Base-by-base conservation (phyloP, 805 yeast genomes). In the Yarrowia sp. region DNA sequence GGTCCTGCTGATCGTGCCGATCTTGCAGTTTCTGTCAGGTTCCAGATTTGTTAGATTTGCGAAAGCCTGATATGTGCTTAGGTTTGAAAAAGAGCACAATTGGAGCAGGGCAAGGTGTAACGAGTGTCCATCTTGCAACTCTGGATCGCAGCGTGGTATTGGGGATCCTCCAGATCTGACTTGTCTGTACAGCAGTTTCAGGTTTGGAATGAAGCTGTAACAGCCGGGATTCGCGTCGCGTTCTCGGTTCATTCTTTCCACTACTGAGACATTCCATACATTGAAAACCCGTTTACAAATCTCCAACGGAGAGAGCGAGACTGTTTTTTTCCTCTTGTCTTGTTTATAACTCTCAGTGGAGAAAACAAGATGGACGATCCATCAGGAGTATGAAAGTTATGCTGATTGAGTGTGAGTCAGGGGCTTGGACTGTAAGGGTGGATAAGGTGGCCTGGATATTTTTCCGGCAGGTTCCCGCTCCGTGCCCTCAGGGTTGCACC, bases 1-100 rank as follows among this genome's bases (percentile, higher is more conserved):
- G 55, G 59, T 40, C 59, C 59, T 53, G 59, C 59, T 40, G 59
- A 53, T 53, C 59, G n/a, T 22, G 59, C 59, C 59, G 59, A 53
- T 53, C 59, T 53, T 53, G 59, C 59, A 53, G 59, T 53, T 53
- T 53, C 59, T 53, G 59, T 53, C 59, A 53, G 59, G 59, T 53
- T 53, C 59, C 45, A 53, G 59, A 53, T 53, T 53, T 53, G 59
- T 40, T 53, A 53, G 59, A 53, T 53, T 53, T 53, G 59, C 59
- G 59, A 53, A 53, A 53, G 59, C 59, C 59, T 53, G 59, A 40
- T 40, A 40, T 40, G 19, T 45, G 15, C 45, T 53, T 53, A 53
- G 59, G 59, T 53, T 53, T 53, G 12, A 38, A 53, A 53, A 53
- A 14, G 12, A 53, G 59, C 59, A 40, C 36, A 14, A 19, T 53